Evolutionary conservation across 202 grass and related monocot species (phyloP).

Genomic region (Dendrocalamus latiflorus): DNA sequence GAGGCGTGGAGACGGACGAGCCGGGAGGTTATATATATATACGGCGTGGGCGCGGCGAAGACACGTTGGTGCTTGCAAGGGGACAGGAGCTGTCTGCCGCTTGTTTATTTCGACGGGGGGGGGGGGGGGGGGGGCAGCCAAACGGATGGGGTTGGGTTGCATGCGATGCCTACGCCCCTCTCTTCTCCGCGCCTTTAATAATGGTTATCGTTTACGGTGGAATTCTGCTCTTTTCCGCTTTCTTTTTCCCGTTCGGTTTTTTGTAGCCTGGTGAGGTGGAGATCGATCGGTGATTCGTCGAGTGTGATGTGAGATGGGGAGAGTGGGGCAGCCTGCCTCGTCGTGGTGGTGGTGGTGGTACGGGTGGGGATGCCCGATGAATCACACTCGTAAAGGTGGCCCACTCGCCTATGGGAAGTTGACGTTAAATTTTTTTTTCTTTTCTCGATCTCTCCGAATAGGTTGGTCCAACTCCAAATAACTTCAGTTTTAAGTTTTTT

Average conservation of each 20-base stretch:
- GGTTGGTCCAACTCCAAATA: too few relatives aligned
- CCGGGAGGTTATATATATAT: conserved; percentile 10
- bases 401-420: background rate
- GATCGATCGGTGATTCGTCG: conserved; percentile 3
- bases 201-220: conserved; percentile 8
- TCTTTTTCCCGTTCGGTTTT: background rate
- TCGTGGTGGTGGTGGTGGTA: conserved; percentile 6
- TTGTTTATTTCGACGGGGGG: conserved; percentile 31
- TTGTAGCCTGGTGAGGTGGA: background rate
- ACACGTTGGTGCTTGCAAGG: conserved; percentile 36
- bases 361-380: background rate
- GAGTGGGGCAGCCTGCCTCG: background rate
- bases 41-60: conserved; percentile 7
- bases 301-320: conserved; percentile 17
- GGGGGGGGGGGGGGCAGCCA: background rate
- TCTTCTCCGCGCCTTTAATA: conserved; percentile 18
- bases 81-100: conserved; percentile 41
- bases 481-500: too few relatives aligned
- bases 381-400: background rate
- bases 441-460: background rate
- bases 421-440: background rate
- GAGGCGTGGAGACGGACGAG: background rate
- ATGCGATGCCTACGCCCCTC: background rate
- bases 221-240: background rate
- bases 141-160: background rate